Percentiles rank a stretch among this genome's conserved stretches.
phyloP scores from a whole-genome alignment of 2,329 filamentous ascomycete genomes.

The Mariannaea sp. region DNA sequence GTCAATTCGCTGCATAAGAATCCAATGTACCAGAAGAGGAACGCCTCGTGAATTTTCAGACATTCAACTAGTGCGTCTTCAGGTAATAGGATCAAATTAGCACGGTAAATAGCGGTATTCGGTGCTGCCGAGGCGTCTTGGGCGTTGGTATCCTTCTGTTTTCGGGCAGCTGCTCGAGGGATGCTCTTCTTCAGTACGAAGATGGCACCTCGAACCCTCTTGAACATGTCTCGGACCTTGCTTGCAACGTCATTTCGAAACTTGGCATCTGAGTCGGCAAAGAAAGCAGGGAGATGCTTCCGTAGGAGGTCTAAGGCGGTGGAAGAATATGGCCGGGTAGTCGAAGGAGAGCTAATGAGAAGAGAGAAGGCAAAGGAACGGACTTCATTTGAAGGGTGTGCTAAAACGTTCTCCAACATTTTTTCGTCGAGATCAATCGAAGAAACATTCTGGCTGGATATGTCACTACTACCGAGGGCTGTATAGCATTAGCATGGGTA shows the following conservation, averaged over 20 bases:
- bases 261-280: constrained; percentile 85
- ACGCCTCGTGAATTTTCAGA: constrained; percentile 60
- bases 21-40: constrained; percentile 73
- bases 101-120: constrained; percentile 44
- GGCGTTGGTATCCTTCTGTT: constrained; percentile 39
- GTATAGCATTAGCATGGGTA: constrained; percentile 23
- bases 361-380: constrained; percentile 82
- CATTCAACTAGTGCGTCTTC: constrained; percentile 45
- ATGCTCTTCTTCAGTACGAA: constrained; percentile 57
- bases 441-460: constrained; percentile 24
- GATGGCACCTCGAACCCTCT: constrained; percentile 72
- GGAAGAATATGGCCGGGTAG: constrained; percentile 71
- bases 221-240: constrained; percentile 75
- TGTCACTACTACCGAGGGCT: constrained; percentile 37
- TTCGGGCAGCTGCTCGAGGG: constrained; percentile 42
- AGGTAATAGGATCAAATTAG: constrained; percentile 47
- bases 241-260: constrained; percentile 81
- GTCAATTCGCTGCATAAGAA: constrained; percentile 77
- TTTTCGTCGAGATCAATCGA: constrained; percentile 46
- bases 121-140: constrained; percentile 14
- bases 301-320: constrained; percentile 66
- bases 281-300: constrained; percentile 69
- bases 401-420: constrained; percentile 58
- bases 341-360: constrained; percentile 74
- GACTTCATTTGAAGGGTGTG: constrained; percentile 64